Evolutionary conservation across 257 asterid species (phyloP), one percentile per base, ranked within the genome.

Genomic region (Mentha longifolia): DNA sequence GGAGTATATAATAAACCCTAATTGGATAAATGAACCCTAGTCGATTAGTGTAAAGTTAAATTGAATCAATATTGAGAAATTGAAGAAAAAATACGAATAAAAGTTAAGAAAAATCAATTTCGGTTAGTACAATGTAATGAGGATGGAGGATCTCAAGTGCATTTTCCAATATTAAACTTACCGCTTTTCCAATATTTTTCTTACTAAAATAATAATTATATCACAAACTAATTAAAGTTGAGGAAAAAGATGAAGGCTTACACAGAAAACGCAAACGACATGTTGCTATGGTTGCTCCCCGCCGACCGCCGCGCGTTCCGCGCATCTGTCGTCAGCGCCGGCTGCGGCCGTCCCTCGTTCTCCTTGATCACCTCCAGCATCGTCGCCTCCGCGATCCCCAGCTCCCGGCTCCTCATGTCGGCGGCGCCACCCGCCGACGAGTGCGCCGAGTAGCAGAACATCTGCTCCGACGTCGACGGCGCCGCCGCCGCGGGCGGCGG

Each of bases 201-300:
- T n/a, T n/a, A n/a, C n/a, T n/a, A n/a, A n/a, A n/a, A n/a, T n/a
- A n/a, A n/a, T n/a, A n/a, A n/a, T n/a, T n/a, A n/a, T n/a, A n/a
- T n/a, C n/a, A n/a, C n/a, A n/a, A n/a, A n/a, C n/a, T n/a, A n/a
- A 22, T 22, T 22, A 22, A 22, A 22, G 25, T 2, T 22, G 25
- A 28, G 31, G 31, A 28, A 28, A 3, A 28, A 28, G 31, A 28
- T 35, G 0, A 42, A 43, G 25, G 25, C 81, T 73, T 75, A 82
- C 89, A 63, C 30, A 31, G 90, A 79, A 73, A 87, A 80, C 4
- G 91, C 87, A 68, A 83, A 85, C 49, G 94, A 87, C 72, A 54
- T 81, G 76, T 78, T 77, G 83, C 94, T 87, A 1, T 76, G 55
- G 61, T 58, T 50, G 46, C 94, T 85, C 74, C 74, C 91, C 3